Percentiles rank a stretch among this genome's conserved stretches.
These are phyloP conservation scores for Scheffersomyces stipitis DNA, from an alignment of 805 yeast genomes.

Conservation along the genomic window DNA sequence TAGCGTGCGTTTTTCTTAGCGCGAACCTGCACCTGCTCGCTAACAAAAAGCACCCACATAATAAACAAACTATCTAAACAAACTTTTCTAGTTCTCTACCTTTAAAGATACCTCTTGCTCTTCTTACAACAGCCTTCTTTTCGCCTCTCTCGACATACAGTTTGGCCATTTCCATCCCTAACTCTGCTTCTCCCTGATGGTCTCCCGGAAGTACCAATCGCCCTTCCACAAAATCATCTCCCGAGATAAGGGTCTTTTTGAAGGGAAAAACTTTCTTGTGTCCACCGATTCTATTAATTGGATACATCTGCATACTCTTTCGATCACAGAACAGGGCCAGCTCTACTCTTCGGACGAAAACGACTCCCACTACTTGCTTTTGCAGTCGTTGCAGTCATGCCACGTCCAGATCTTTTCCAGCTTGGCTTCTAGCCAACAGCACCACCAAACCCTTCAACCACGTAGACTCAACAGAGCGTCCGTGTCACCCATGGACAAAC, in stretches of 20 bases:
- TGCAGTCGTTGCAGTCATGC: constrained; percentile 40
- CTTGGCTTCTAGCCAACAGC: constrained; percentile 9
- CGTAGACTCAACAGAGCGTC: constrained; percentile 3
- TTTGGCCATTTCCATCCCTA: too few species aligned
- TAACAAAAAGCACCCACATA: too few species aligned
- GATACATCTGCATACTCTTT: constrained; percentile 29
- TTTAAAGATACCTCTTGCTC: constrained; percentile 1
- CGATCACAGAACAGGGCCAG: constrained; percentile 34
- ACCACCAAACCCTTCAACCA: constrained; percentile 5
- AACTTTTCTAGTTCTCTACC: too few species aligned
- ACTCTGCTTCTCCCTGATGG: too few species aligned
- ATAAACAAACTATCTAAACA: too few species aligned
- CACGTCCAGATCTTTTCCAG: constrained; percentile 36
- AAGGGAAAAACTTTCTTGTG: constrained; percentile 31
- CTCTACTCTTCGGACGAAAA: constrained; percentile 31
- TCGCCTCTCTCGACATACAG: background rate
- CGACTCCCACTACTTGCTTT: constrained; percentile 28
- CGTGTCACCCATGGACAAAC: background rate
- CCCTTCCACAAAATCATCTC: constrained; percentile 32
- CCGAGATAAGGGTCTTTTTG: constrained; percentile 34
- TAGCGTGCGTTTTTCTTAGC: too few species aligned
- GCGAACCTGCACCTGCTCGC: too few species aligned
- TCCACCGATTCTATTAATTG: constrained; percentile 40
- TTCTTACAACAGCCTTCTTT: background rate
- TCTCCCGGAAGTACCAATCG: constrained; percentile 17